These are phyloP conservation scores for Phytopythium oedochilum DNA, from an alignment of 352 stramenopile genomes.

Conservation along the genomic window DNA sequence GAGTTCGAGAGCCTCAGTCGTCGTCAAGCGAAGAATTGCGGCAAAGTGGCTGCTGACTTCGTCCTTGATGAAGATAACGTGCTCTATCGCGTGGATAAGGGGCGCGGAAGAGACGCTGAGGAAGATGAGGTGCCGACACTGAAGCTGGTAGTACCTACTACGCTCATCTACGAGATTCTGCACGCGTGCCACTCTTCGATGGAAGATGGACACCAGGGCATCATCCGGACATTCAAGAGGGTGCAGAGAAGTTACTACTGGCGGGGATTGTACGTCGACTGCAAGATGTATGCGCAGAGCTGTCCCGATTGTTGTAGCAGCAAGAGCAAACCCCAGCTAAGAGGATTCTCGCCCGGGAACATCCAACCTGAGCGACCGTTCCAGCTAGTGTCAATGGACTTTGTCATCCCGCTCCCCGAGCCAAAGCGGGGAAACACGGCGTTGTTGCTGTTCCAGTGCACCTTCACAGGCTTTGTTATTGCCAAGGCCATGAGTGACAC, in stretches of 20 bases:
- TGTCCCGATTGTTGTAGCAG: slow-evolving; percentile 8
- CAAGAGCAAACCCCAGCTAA: slow-evolving; percentile 7
- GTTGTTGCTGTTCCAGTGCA: slow-evolving; percentile 5
- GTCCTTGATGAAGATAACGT: slow-evolving; percentile 8
- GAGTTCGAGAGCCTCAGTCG: too few species aligned
- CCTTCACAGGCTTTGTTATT: slow-evolving; percentile 8
- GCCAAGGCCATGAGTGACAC: slow-evolving; percentile 9
- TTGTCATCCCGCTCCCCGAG: slow-evolving; percentile 11
- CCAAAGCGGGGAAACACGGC: slow-evolving; percentile 5
- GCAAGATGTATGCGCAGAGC: neutral
- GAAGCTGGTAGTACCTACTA: slow-evolving; percentile 7
- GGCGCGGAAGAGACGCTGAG: neutral
- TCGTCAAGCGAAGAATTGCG: neutral
- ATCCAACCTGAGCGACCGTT: slow-evolving; percentile 3
- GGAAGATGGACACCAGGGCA: slow-evolving; percentile 6
- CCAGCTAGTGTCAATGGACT: slow-evolving; percentile 8
- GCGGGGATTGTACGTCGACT: slow-evolving; percentile 1
- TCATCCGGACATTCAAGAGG: neutral
- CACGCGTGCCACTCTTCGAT: slow-evolving; percentile 8
- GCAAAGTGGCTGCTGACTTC: slow-evolving; percentile 5
- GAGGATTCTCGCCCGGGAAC: slow-evolving; percentile 8
- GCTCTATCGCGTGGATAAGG: slow-evolving; percentile 1
- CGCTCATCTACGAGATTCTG: slow-evolving; percentile 9
- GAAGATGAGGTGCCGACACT: neutral
- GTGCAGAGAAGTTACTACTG: neutral